Evolutionary conservation across 1,284 basidiomycete genomes (phyloP).

Genomic region (Pseudozyma tsukubaensis): DNA sequence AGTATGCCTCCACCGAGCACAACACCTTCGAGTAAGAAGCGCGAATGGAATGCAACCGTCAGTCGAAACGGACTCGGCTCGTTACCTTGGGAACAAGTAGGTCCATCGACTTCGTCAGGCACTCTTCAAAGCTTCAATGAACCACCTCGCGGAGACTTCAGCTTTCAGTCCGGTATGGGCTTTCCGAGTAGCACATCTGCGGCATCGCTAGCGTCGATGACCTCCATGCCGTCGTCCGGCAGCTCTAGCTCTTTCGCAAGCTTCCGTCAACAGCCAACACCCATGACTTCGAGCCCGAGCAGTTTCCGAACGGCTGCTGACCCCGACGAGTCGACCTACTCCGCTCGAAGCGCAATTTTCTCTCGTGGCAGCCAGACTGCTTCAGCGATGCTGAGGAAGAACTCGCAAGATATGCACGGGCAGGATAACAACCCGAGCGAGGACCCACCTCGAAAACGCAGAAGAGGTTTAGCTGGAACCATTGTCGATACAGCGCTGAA

Average conservation of each 20-base stretch:
- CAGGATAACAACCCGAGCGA: neutral
- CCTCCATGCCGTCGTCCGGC: slow-evolving; percentile 36
- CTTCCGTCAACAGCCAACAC: slow-evolving; percentile 31
- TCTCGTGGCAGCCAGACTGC: slow-evolving; percentile 38
- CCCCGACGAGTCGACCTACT: slow-evolving; percentile 20
- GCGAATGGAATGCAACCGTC: slow-evolving; percentile 35
- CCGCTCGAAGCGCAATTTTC: slow-evolving; percentile 27
- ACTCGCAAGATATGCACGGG: slow-evolving; percentile 16
- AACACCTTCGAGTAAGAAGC: slow-evolving; percentile 28
- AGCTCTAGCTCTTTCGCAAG: slow-evolving; percentile 26
- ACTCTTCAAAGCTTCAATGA: slow-evolving; percentile 5
- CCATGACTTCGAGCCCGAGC: slow-evolving; percentile 32
- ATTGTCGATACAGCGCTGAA: slow-evolving; percentile 55
- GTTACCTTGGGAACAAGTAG: slow-evolving; percentile 38
- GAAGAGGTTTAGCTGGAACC: slow-evolving; percentile 50
- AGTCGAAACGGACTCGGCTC: slow-evolving; percentile 21
- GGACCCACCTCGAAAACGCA: slow-evolving; percentile 41
- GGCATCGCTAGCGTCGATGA: slow-evolving; percentile 26
- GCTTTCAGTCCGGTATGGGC: slow-evolving; percentile 29
- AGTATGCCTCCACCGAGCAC: slow-evolving; percentile 23
- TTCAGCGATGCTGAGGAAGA: slow-evolving; percentile 22
- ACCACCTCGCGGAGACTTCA: slow-evolving; percentile 26
- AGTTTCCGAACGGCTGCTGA: slow-evolving; percentile 41
- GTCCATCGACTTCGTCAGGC: slow-evolving; percentile 26
- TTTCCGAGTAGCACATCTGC: slow-evolving; percentile 26